Conservation (phyloP, 257 asterid species). For the Primulina eburnea region DNA sequence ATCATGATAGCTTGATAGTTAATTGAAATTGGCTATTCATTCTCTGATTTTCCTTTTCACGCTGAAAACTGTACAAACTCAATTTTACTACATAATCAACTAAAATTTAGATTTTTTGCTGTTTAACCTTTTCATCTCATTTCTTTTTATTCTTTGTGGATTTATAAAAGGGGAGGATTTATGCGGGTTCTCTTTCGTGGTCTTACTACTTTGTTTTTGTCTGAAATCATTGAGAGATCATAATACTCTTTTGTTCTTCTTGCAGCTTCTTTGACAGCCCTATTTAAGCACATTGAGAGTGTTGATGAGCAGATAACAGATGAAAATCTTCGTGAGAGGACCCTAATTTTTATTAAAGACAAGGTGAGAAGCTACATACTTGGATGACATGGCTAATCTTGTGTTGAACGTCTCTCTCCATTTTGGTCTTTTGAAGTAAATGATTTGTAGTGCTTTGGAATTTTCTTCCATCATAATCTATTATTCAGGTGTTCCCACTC, state of each 20-base stretch:
- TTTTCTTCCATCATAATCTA: conserved; percentile 15
- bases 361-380: conserved; percentile 49
- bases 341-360: conserved; percentile 73
- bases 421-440: conserved; percentile 14
- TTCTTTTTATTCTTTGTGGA: not conserved
- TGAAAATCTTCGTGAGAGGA: conserved; percentile 92
- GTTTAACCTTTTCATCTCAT: not conserved
- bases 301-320: conserved; percentile 81
- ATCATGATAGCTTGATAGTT: not conserved
- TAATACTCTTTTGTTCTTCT: conserved; percentile 16
- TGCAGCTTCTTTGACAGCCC: conserved; percentile 89
- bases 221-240: conserved; percentile 18
- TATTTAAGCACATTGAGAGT: conserved; percentile 90
- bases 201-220: conserved; percentile 16
- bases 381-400: conserved; percentile 19
- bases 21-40: not conserved
- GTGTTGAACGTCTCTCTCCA: conserved; percentile 1
- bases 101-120: not conserved
- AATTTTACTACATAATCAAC: conserved; percentile 9
- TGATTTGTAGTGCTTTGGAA: not conserved
- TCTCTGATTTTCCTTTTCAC: not conserved
- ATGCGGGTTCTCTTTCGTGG: conserved; percentile 15
- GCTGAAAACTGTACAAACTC: not conserved
- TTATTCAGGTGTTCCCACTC: conserved; percentile 75
- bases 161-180: not conserved